A percentile compares a stretch with the other conserved stretches of the same genome.
These are phyloP conservation scores for Podila verticillata DNA, from an alignment of 192 early-diverging fungal species.

Conservation along the genomic window DNA sequence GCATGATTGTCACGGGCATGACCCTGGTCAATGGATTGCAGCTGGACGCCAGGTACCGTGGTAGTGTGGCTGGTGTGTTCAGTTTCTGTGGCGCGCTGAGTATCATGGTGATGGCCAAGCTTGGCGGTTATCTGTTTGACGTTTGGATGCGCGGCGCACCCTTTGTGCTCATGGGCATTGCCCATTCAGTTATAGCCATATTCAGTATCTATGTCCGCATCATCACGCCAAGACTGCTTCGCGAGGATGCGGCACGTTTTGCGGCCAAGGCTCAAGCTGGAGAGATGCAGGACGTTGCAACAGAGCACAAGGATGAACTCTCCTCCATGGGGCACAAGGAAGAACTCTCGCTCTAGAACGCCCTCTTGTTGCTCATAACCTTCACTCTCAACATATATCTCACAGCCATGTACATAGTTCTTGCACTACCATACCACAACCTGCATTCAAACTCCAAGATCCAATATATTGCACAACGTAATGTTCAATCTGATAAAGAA, in stretches of 20 bases:
- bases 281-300: too few species aligned
- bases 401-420: too few species aligned
- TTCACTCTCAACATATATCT: too few species aligned
- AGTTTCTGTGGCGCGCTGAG: constrained; percentile 71
- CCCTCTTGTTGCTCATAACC: too few species aligned
- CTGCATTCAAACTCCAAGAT: too few species aligned
- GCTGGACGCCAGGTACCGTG: constrained; percentile 61
- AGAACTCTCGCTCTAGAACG: too few species aligned
- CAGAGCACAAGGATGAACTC: too few species aligned
- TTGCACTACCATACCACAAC: too few species aligned
- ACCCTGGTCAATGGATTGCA: constrained; percentile 64
- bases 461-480: too few species aligned
- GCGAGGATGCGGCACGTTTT: constrained; percentile 10
- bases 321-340: too few species aligned
- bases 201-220: constrained; percentile 43
- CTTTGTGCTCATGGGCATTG: constrained; percentile 59
- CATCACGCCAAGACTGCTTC: constrained; percentile 25
- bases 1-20: constrained; percentile 73
- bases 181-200: constrained; percentile 44
- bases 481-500: too few species aligned
- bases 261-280: not conserved
- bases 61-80: constrained; percentile 70
- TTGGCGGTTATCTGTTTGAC: constrained; percentile 72
- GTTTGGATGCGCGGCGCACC: constrained; percentile 62
- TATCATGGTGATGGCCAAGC: constrained; percentile 69